A percentile compares a stretch with the other conserved stretches of the same genome.
Conservation (phyloP, 345 rosid genomes). For the Cochlearia excelsa region DNA sequence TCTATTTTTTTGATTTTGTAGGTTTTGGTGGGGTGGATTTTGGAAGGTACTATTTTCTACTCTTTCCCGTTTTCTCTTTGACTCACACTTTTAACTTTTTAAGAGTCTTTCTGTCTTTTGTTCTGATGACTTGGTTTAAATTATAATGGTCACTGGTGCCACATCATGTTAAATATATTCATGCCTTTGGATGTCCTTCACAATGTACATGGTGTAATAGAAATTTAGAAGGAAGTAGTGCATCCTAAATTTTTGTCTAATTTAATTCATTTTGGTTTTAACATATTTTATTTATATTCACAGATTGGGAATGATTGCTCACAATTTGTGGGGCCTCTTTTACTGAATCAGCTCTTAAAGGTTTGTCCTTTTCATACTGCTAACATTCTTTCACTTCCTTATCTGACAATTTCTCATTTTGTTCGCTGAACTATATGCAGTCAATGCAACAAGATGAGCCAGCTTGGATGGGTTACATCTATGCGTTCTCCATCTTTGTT, state of each 20-base stretch:
- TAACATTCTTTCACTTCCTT: constrained; percentile 4
- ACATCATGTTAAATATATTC: constrained; percentile 7
- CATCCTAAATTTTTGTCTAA: neutral
- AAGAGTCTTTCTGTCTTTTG: constrained; percentile 10
- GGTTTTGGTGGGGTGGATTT: constrained; percentile 99
- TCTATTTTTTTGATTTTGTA: constrained; percentile 35
- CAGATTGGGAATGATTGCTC: constrained; percentile 71
- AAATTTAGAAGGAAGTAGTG: constrained; percentile 8
- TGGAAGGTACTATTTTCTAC: constrained; percentile 75
- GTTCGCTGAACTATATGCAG: constrained; percentile 47
- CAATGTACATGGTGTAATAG: constrained; percentile 9
- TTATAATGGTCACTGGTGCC: constrained; percentile 15
- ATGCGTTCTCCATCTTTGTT: constrained; percentile 35
- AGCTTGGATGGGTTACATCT: constrained; percentile 85
- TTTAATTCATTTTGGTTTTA: neutral
- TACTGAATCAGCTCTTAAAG: constrained; percentile 80
- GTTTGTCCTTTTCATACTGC: constrained; percentile 39
- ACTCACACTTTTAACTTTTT: neutral
- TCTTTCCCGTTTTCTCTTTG: constrained; percentile 9
- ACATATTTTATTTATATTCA: constrained; percentile 3
- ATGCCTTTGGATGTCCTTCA: constrained; percentile 10
- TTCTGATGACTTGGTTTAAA: constrained; percentile 8
- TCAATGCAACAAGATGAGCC: constrained; percentile 96
- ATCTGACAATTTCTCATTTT: constrained; percentile 29
- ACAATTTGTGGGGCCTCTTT: constrained; percentile 91